Conservation (phyloP, 208 protist species). For the Trypanosomatidae sp. region DNA sequence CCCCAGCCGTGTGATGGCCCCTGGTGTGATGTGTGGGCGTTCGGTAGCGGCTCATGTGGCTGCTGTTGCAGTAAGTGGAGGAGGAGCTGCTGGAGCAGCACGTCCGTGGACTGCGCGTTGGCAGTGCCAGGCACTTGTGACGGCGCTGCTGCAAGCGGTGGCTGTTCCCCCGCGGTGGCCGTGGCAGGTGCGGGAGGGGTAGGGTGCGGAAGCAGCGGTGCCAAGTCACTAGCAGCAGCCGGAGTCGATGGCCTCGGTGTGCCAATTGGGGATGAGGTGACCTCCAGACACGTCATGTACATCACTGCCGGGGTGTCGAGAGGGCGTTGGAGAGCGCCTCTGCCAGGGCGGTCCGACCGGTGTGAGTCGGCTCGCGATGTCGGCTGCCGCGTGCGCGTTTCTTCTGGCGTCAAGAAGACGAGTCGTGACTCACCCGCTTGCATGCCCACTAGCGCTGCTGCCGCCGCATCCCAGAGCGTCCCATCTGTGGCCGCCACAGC, state of each 20-base stretch:
- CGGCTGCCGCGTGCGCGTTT: conserved; percentile 30
- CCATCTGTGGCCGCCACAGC: conserved; percentile 35
- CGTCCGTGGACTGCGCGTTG: conserved; percentile 4
- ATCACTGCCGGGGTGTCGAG: conserved; percentile 20
- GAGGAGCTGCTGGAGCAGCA: conserved; percentile 45
- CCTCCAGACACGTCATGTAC: conserved; percentile 22
- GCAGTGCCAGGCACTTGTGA: not conserved
- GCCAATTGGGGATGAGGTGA: not conserved
- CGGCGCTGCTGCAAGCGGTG: not conserved
- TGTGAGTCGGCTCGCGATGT: conserved; percentile 26
- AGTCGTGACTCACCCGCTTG: conserved; percentile 34
- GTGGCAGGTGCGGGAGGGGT: not conserved
- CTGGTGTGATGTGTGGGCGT: not conserved
- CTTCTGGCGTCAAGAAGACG: conserved; percentile 41
- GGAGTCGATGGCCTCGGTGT: not conserved
- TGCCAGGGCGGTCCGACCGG: not conserved
- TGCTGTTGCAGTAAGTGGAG: conserved; percentile 41
- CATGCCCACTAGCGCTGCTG: conserved; percentile 53
- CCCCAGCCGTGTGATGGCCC: not conserved
- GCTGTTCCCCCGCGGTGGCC: not conserved
- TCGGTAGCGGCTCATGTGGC: conserved; percentile 3
- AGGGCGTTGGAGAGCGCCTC: not conserved
- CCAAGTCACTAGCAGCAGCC: not conserved
- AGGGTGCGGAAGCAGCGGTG: not conserved
- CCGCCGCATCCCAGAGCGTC: conserved; percentile 41